phyloP scores from a whole-genome alignment of 495 filamentous ascomycete genomes.

The Amphirosellinia nigrospora region DNA sequence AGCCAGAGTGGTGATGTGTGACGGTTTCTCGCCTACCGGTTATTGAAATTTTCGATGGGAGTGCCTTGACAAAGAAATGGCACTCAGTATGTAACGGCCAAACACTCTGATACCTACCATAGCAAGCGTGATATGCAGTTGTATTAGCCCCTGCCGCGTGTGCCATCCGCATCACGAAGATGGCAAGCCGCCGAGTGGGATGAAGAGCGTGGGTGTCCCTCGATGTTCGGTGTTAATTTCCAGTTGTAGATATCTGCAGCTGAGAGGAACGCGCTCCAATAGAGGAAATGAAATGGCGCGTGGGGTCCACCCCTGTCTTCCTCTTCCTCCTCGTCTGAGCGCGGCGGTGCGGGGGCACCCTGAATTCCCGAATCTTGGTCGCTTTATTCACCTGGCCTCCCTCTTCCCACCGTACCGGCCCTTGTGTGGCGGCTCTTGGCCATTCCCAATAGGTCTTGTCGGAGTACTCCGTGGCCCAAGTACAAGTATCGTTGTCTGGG shows the following conservation, averaged over 20 bases:
- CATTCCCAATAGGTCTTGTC: neutral
- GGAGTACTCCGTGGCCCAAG: constrained; percentile 8
- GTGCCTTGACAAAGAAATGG: neutral
- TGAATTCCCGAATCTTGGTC: constrained; percentile 1
- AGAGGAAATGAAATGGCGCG: constrained; percentile 22
- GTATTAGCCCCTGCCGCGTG: constrained; percentile 24
- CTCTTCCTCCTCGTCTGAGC: constrained; percentile 5
- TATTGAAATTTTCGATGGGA: constrained; percentile 10
- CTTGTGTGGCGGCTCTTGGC: constrained; percentile 9
- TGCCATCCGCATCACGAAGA: constrained; percentile 25
- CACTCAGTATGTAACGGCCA: neutral
- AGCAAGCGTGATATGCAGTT: constrained; percentile 17
- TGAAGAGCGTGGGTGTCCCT: constrained; percentile 20
- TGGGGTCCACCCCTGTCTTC: constrained; percentile 21
- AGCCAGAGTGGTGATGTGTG: neutral
- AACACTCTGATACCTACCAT: neutral
- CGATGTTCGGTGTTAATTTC: constrained; percentile 23
- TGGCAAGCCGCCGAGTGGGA: constrained; percentile 23
- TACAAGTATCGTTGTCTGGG: neutral
- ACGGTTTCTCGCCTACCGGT: constrained; percentile 14
- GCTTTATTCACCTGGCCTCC: neutral
- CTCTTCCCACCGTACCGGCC: neutral
- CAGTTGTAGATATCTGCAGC: constrained; percentile 22
- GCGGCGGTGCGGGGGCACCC: constrained; percentile 10
- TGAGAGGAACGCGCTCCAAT: constrained; percentile 24